Evolutionary conservation across 2,329 filamentous ascomycete genomes (phyloP), one percentile per base, ranked within the genome.

Genomic region (Metarhizium humberi): DNA sequence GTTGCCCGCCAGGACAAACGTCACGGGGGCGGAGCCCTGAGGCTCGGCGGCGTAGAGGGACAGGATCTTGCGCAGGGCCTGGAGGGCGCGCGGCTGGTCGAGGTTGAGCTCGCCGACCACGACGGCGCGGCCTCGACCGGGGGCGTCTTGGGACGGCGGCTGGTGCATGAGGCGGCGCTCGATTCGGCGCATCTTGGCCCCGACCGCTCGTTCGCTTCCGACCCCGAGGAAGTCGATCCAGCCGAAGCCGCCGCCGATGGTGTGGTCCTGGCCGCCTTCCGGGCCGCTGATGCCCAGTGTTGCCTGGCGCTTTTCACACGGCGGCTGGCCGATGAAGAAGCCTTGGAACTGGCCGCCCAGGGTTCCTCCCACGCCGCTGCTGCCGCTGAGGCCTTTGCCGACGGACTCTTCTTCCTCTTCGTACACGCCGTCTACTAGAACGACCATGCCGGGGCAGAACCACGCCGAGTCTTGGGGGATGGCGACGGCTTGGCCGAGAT

Each of bases 201-300:
- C 92, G 1, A 87, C 82, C 6, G 90, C 91, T 49, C 91, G 86
- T 69, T 96, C 90, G 64, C 90, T 95, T 40, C 92, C 92, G 1
- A 94, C 82, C 6, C 92, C 94, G 1, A 97, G 77, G 66, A 97
- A 99, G 69, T 97, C 94, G 53, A 96, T 91, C 92, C 94, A 99
- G 47, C 94, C 94, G 66, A 97, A 96, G 1, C 89, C 90, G 56
- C 88, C 88, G 32, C 86, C 87, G 46, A 88, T 82, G 43, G 81
- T 84, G 58, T 82, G 76, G 57, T 82, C 79, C 20, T 75, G 72
- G 11, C 78, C 45, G n/a, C 78, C 76, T 25, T 84, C 80, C 2
- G 74, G 77, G 16, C 77, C 80, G 55, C 78, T 81, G 51, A 88
- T 82, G 10, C 92, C 92, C 3, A 96, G 75, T 0, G 91, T 94